Base-by-base conservation (phyloP, 345 rosid genomes). In the Linum usitatissimum region DNA sequence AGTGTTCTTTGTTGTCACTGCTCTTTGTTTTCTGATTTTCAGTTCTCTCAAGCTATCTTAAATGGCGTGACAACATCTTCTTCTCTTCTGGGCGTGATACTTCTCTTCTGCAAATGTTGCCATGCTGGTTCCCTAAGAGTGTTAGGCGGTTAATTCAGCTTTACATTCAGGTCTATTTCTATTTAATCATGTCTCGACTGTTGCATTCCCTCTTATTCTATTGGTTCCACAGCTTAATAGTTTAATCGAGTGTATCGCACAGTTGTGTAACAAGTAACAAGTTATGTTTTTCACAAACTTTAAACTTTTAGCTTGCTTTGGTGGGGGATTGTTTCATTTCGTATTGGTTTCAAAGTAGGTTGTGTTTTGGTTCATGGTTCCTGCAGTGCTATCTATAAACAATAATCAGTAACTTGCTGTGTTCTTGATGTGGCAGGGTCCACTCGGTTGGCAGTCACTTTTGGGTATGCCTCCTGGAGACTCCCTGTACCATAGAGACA, bases 101-200 rank as follows among this genome's bases (percentile, higher is more conserved):
- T 73, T 93, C 99, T 49, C 91, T 93, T 60, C 74, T 85, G 49
- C 97, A 93, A 76, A 93, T 93, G 90, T 72, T 93, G 74, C 97
- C 99, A 55, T 90, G 84, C 76, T 86, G 99, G 99, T 90, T 93
- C 67, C 99, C 99, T 12, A 93, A 86, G 80, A 75, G 86, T 53
- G 88, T 90, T 59, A 83, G 97, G 67, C 83, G 96, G 70, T 75
- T 93, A 73, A 75, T 93, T 71, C 99, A 93, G 77, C 91, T 90
- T 76, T 87, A 84, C 80, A 82, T 82, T 61, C 93, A 90, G 99
- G 99, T 93, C 67, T 59, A 53, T 66, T 59, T 64, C 55, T 15
- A 42, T 61, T 31, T 54, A 45, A 64, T 62, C 65, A 58, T 49
- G 59, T 53, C 57, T 71, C 6, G 63, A 55, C 13, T 64, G 7